Conservation (phyloP, 192 early-diverging fungal species). For the Geosiphon pyriformis region DNA sequence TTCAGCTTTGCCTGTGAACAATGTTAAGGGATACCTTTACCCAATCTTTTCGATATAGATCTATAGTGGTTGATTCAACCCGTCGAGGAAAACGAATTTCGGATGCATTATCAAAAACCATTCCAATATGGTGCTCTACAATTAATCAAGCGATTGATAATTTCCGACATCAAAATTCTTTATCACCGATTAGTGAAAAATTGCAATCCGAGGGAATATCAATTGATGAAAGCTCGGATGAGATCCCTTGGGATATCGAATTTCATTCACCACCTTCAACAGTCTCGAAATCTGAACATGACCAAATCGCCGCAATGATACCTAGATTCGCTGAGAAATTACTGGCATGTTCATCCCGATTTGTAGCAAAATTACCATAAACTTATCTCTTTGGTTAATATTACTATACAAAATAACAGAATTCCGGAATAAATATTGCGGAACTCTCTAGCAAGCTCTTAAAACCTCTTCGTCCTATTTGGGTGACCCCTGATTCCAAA, state of each 20-base stretch:
- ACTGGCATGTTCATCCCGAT: conserved; percentile 28
- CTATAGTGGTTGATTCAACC: conserved; percentile 86
- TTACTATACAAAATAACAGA: too few species aligned
- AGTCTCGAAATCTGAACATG: conserved; percentile 65
- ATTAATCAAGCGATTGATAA: conserved; percentile 55
- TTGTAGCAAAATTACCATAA: background rate
- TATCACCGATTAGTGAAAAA: too few species aligned
- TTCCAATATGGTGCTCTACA: conserved; percentile 85
- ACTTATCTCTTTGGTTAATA: too few species aligned
- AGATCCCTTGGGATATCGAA: conserved; percentile 44
- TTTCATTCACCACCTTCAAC: conserved; percentile 59
- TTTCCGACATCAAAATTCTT: conserved; percentile 23
- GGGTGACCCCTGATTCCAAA: conserved; percentile 66
- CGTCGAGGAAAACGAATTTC: conserved; percentile 79
- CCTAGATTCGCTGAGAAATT: conserved; percentile 53
- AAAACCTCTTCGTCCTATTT: conserved; percentile 78
- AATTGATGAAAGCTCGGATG: conserved; percentile 4
- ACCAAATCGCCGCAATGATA: conserved; percentile 57
- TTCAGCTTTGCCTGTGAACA: background rate
- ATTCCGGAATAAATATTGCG: conserved; percentile 38
- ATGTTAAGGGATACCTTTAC: background rate
- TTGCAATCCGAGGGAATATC: too few species aligned
- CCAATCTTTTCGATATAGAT: conserved; percentile 36
- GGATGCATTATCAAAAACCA: conserved; percentile 77
- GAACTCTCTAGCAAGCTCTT: conserved; percentile 27